phyloP scores from a whole-genome alignment of 78 protist species.

The Pelomyxa schiedti region DNA sequence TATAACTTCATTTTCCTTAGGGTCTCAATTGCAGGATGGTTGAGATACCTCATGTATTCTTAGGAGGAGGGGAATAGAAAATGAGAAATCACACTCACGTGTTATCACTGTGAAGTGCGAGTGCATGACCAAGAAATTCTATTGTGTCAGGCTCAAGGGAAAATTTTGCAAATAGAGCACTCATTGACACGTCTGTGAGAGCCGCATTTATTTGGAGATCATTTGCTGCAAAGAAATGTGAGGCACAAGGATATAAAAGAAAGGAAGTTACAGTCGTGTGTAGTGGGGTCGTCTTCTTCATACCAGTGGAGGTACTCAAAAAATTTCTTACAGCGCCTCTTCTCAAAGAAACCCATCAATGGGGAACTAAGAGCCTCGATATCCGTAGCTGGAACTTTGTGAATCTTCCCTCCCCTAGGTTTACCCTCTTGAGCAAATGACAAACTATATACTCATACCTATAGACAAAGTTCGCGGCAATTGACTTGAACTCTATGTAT shows the following conservation, averaged over 20 bases:
- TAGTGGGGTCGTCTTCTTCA: constrained; percentile 58
- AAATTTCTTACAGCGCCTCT: constrained; percentile 76
- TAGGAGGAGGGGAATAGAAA: no score
- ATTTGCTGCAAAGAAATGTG: background rate
- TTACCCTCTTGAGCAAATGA: background rate
- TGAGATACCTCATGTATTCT: constrained; percentile 39
- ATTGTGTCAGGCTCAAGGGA: constrained; percentile 63
- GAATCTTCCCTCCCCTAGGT: constrained; percentile 42
- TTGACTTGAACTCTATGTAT: constrained; percentile 90
- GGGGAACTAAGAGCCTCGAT: constrained; percentile 79
- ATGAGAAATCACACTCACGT: constrained; percentile 32
- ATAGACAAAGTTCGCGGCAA: constrained; percentile 85
- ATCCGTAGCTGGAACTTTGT: constrained; percentile 89
- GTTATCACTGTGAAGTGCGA: constrained; percentile 83
- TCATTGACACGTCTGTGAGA: constrained; percentile 40
- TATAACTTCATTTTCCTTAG: constrained; percentile 73
- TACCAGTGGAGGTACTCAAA: constrained; percentile 60
- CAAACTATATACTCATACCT: background rate
- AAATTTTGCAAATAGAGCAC: constrained; percentile 71
- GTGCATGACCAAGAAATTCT: constrained; percentile 96
- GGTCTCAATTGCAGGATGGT: constrained; percentile 63
- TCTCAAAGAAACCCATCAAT: constrained; percentile 93
- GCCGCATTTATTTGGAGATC: constrained; percentile 23
- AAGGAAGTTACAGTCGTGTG: constrained; percentile 46
- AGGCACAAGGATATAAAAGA: no score